Base-by-base conservation (phyloP, 352 stramenopile genomes). In the Phytophthora palmivora region DNA sequence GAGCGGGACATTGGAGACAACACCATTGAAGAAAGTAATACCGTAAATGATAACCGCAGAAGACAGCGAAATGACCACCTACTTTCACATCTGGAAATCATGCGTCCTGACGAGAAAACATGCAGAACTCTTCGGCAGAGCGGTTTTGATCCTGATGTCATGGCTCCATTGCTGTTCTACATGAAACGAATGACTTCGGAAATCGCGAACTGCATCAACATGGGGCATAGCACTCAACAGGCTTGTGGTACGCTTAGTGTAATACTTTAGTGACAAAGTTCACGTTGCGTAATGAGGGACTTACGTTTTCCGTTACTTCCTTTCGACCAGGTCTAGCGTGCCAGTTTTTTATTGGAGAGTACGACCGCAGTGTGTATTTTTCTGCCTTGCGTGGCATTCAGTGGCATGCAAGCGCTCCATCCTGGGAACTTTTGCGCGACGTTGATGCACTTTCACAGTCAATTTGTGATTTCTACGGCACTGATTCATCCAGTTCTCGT, bases 151-250 rank as follows among this genome's bases (percentile, higher is more conserved):
- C 43, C 62, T 14, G 69, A 84, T 21, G 52, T 68, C n/a, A 72
- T 77, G 24, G 48, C 82, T 28, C 73, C 81, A 16, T 66, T 76
- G 38, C 55, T 90, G 3, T 73, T 79, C 9, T 72, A 83, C 39
- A 87, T 88, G 67, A 90, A 84, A 41, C 54, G 82, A 19, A 52
- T 74, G 16, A 81, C 77, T 22, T 80, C 67, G 8, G 81, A 88
- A 48, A 82, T 90, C 6, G 63, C 83, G 14, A 82, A 74, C 42
- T 74, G 67, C 7, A 67, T 88, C 3, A 90, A 90, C 36, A 61
- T 74, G 36, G 57, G 58, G 0, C 63, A 56, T 15, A 54, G 64
- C 9, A 58, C 73, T 4, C 66, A 67, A 0, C 73, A 83, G 49
- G 63, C 58, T 18, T 58, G 36, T 52, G 70, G 73, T 82, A 57